Conservation (phyloP, 768 basidiomycete genomes). For the Suillus hirtellus region DNA sequence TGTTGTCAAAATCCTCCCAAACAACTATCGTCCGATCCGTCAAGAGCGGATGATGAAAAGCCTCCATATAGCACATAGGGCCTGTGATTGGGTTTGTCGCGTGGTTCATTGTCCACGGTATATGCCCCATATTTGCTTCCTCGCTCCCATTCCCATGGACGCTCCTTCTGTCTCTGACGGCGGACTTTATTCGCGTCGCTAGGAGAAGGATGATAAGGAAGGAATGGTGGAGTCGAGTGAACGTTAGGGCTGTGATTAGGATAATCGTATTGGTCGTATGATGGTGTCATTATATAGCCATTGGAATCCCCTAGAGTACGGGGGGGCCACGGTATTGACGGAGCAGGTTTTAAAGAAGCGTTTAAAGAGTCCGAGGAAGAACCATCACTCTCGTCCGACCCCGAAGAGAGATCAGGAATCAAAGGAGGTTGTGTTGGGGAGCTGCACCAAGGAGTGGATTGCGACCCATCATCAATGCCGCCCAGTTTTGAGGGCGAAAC, state of each 20-base stretch:
- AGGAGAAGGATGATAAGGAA: conserved; percentile 7
- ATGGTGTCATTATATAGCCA: conserved; percentile 6
- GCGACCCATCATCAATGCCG: conserved; percentile 16
- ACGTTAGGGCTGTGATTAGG: conserved; percentile 4
- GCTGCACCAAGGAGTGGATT: conserved; percentile 15
- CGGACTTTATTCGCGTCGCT: conserved; percentile 15
- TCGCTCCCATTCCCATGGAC: conserved; percentile 17
- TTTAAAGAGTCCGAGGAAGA: conserved; percentile 35
- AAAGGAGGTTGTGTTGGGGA: conserved; percentile 44
- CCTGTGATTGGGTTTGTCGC: conserved; percentile 13
- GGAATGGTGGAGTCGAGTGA: conserved; percentile 13
- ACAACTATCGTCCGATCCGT: conserved; percentile 16
- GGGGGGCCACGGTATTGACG: conserved; percentile 25
- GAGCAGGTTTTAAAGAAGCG: conserved; percentile 15
- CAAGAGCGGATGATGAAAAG: conserved; percentile 7
- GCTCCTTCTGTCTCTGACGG: conserved; percentile 17
- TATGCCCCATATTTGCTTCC: conserved; percentile 11
- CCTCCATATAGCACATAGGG: conserved; percentile 8
- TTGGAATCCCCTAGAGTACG: conserved; percentile 17
- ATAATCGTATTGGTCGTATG: conserved; percentile 11
- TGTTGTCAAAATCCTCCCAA: conserved; percentile 19
- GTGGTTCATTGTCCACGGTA: conserved; percentile 13
- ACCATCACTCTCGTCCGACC: conserved; percentile 67
- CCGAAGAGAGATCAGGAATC: conserved; percentile 59
- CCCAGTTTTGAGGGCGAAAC: conserved; percentile 2